A percentile compares a stretch with the other conserved stretches of the same genome.
Conservation (phyloP, 805 yeast genomes). For the Candida montana region DNA sequence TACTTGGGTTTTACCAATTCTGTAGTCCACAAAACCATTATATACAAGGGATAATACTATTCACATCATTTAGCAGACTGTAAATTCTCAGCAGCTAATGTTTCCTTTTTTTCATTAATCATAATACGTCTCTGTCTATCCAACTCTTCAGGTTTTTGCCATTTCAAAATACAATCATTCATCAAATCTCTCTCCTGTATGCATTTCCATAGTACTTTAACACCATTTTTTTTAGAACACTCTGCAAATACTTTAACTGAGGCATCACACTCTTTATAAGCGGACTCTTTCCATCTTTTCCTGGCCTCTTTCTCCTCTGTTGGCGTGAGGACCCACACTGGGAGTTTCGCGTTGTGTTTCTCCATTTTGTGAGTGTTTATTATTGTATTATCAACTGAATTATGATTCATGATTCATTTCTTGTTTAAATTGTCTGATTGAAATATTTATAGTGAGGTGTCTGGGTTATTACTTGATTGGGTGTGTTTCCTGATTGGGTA, state of each 20-base stretch:
- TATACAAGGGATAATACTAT: too few species aligned
- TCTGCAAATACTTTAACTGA: conserved; percentile 62
- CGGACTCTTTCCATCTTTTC: conserved; percentile 60
- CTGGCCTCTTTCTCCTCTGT: conserved; percentile 70
- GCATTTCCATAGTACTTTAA: conserved; percentile 65
- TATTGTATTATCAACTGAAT: too few species aligned
- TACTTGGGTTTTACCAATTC: too few species aligned
- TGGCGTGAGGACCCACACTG: conserved; percentile 74
- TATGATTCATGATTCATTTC: too few species aligned
- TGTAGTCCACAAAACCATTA: too few species aligned
- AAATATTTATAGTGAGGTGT: background rate
- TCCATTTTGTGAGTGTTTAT: too few species aligned
- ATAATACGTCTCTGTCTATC: conserved; percentile 65
- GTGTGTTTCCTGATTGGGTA: background rate
- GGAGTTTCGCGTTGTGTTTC: conserved; percentile 37
- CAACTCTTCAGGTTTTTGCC: conserved; percentile 57
- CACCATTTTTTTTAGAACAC: conserved; percentile 59
- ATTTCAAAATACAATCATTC: conserved; percentile 56
- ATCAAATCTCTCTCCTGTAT: conserved; percentile 50
- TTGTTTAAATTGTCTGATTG: too few species aligned
- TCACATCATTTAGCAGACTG: too few species aligned
- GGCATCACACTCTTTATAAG: conserved; percentile 64
- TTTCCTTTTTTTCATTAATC: conserved; percentile 47
- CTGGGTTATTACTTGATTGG: background rate
- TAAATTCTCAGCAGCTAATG: background rate